These are phyloP conservation scores for Saussurea involucrata DNA, from an alignment of 129 eudicot genomes.

Conservation along the genomic window DNA sequence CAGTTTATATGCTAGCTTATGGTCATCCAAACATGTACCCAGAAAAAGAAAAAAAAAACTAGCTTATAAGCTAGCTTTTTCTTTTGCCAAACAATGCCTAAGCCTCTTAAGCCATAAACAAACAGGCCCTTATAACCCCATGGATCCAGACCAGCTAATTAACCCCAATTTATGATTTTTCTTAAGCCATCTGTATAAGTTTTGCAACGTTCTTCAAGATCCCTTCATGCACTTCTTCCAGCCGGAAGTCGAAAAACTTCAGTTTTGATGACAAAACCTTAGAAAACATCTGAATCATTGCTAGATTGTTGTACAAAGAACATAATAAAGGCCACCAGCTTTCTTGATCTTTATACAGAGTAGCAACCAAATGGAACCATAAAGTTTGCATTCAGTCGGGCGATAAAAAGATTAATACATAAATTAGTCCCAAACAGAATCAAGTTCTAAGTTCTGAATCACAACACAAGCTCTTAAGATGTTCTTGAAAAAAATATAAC, in stretches of 20 bases:
- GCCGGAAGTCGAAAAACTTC: neutral
- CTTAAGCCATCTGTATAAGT: neutral
- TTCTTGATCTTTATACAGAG: neutral
- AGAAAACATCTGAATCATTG: neutral
- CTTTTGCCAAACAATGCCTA: too few relatives aligned
- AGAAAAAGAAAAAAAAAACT: too few relatives aligned
- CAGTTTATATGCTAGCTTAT: too few relatives aligned
- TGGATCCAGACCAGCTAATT: too few relatives aligned
- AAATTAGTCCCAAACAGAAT: neutral
- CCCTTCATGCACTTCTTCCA: too few relatives aligned
- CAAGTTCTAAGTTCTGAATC: neutral
- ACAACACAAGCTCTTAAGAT: slow-evolving; percentile 3
- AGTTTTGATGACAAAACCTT: neutral
- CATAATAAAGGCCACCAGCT: neutral
- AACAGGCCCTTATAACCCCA: too few relatives aligned
- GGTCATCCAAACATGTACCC: too few relatives aligned
- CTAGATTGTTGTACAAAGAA: neutral
- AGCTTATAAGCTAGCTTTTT: too few relatives aligned
- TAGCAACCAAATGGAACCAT: neutral
- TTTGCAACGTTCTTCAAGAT: neutral
- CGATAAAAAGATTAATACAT: neutral
- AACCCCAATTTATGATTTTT: neutral
- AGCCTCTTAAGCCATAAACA: too few relatives aligned
- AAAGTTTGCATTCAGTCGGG: neutral
- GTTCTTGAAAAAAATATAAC: slow-evolving; percentile 19